Evolutionary conservation across 1,284 basidiomycete species (phyloP), one percentile per base, ranked within the genome.

Genomic region (Microbotryum silenes-acaulis): DNA sequence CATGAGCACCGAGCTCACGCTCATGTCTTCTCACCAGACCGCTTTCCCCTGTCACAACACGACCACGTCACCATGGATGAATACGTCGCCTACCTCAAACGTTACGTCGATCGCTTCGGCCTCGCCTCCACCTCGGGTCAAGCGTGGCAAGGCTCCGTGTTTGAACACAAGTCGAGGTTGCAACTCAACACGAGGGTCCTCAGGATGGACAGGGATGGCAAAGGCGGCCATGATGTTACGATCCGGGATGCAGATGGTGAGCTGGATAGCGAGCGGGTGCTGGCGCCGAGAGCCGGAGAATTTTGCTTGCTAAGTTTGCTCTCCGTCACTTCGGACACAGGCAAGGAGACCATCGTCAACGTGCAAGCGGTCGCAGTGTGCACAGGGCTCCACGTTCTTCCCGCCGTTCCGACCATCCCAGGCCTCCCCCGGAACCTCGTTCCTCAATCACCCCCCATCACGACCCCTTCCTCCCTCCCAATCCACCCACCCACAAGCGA

Each of bases 41-140:
- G 66, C 25, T 65, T 68, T 55, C 54, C 64, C 21, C 16, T 23
- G 12, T 20, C 44, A 16, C 56, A 59, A 14, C 57, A 51, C 1
- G 84, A 85, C 72, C 83, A 86, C 70, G 76, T 84, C 27, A 81
- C 81, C 0, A 71, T 85, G n/a, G 70, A 71, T 20, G 72, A 82
- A 72, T 86, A 83, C 70, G 81, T 83, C 46, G 70, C 77, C n/a
- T 85, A 86, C 72, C 78, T 86, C 29, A 72, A 78, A 46, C 76
- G 74, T 25, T 86, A 85, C 70, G 76, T 77, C 27, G 62, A 73
- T 1, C 75, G 81, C 57, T 85, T 84, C 70, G 64, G 73, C 6
- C 69, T 84, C 23, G 68, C 63, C 21, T 62, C 59, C 52, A n/a
- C 62, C 25, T 33, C 25, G 12, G 65, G 62, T 10, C 45, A 18